Evolutionary conservation across 805 yeast species (phyloP), one percentile per base, ranked within the genome.

Genomic region (Hanseniaspora meyeri): DNA sequence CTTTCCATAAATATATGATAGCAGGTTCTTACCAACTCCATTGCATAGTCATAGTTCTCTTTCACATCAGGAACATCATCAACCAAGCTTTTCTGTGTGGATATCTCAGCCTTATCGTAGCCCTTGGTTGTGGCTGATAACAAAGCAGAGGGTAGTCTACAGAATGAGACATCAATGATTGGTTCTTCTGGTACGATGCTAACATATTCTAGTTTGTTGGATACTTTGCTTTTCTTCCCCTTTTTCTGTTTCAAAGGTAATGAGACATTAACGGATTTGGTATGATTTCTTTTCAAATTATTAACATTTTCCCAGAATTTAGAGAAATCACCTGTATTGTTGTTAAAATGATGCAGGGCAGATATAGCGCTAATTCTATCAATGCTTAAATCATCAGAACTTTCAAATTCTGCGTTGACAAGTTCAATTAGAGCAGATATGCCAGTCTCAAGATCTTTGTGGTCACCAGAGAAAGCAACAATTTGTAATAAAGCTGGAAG

Each of bases 111-210:
- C 0, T 83, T 70, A 32, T 72, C 65, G 19, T 55, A 42, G 10
- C 97, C 97, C 49, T 77, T 79, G 2, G 96, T 90, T 16, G 96
- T 95, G 31, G 96, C 96, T 54, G 88, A 70, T 0, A 95, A 93
- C 59, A 90, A 77, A 59, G 86, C 75, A 0, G 96, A 96, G 57
- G 96, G 95, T 65, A 86, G 79, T 69, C 88, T 89, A 68, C 97
- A 90, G 29, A 88, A 96, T 59, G 87, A 72, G 69, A 90, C 96
- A 66, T 90, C 96, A 95, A 90, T 87, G 65, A 87, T 88, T 17
- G 81, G 72, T 3, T 42, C 39, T 29, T 27, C 14, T 29, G 31
- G 38, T 20, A 10, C 16, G 10, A 3, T 24, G 3, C 7, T 17
- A 17, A 46, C 11, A 10, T 32, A 32, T n/a, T 10, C 17, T 7